Evolutionary conservation across 2,329 filamentous ascomycete species (phyloP).

Genomic region (Hymenoscyphus scutula): DNA sequence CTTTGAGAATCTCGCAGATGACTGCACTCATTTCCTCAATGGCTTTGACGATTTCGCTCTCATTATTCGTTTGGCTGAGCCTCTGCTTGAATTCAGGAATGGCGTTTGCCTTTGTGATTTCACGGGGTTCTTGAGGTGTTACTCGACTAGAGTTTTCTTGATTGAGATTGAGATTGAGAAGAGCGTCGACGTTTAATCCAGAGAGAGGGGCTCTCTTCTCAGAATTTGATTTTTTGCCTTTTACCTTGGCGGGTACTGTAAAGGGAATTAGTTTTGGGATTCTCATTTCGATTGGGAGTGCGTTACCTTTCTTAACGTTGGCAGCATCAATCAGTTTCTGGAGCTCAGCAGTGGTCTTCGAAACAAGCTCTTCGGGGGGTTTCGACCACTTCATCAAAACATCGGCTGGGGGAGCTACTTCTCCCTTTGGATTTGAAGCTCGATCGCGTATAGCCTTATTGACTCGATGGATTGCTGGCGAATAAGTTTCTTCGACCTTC

Average conservation of each 20-base stretch:
- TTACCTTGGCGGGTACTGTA: constrained; percentile 73
- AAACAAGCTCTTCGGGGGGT: constrained; percentile 65
- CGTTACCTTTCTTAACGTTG: constrained; percentile 76
- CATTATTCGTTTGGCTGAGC: background rate
- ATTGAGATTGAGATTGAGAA: no score
- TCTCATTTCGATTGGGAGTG: background rate
- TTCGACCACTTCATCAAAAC: constrained; percentile 70
- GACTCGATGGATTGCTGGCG: constrained; percentile 82
- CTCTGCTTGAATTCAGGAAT: constrained; percentile 84
- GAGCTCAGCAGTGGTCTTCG: constrained; percentile 55
- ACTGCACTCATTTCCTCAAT: background rate
- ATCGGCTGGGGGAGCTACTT: constrained; percentile 59
- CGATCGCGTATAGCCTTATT: constrained; percentile 82
- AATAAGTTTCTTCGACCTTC: constrained; percentile 76
- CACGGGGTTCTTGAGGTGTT: constrained; percentile 46
- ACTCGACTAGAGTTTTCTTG: no score
- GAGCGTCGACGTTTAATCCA: constrained; percentile 79
- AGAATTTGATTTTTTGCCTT: constrained; percentile 62
- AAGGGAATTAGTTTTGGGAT: constrained; percentile 7
- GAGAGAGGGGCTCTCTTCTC: constrained; percentile 80
- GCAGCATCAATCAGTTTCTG: constrained; percentile 65
- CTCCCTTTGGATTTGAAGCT: constrained; percentile 68
- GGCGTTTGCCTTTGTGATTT: constrained; percentile 70
- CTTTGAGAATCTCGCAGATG: constrained; percentile 64
- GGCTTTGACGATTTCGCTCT: background rate